phyloP scores from a whole-genome alignment of 2,329 filamentous ascomycete genomes.

The Aspergillus sergii region DNA sequence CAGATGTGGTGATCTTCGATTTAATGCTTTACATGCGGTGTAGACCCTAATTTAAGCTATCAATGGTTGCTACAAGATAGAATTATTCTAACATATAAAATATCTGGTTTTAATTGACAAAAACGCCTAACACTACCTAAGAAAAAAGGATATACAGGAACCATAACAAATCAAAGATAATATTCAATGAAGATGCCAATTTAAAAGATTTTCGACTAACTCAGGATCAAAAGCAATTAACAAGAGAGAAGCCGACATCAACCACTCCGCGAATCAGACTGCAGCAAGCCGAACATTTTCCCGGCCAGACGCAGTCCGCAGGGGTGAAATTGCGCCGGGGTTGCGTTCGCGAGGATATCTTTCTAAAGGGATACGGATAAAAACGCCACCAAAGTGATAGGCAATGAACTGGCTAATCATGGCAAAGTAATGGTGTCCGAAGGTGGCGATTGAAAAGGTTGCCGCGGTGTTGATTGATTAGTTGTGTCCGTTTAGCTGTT shows the following conservation, averaged over 20 bases:
- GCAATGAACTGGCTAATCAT: slow-evolving; percentile 14
- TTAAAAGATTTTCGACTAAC: slow-evolving; percentile 27
- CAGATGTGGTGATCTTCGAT: not conserved
- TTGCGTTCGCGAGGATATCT: not conserved
- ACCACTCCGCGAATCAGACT: not conserved
- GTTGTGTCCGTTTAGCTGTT: slow-evolving; percentile 44
- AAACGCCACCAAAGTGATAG: slow-evolving; percentile 17
- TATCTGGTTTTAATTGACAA: slow-evolving; percentile 9
- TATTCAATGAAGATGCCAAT: slow-evolving; percentile 16
- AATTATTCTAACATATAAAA: not conserved
- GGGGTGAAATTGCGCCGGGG: not conserved
- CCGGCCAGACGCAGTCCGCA: not conserved
- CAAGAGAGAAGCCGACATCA: not conserved
- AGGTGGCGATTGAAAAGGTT: slow-evolving; percentile 7
- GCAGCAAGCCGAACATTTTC: not conserved
- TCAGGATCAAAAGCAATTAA: slow-evolving; percentile 12
- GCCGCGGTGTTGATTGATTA: slow-evolving; percentile 5
- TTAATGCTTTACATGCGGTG: not conserved
- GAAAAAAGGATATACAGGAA: slow-evolving; percentile 21
- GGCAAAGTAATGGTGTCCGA: not conserved
- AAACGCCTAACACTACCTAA: slow-evolving; percentile 6
- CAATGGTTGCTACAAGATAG: not conserved
- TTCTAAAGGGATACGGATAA: slow-evolving; percentile 2
- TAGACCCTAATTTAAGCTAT: not conserved
- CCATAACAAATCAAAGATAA: slow-evolving; percentile 2